Evolutionary conservation across 768 basidiomycete species (phyloP).

Genomic region (Boletus sp.): DNA sequence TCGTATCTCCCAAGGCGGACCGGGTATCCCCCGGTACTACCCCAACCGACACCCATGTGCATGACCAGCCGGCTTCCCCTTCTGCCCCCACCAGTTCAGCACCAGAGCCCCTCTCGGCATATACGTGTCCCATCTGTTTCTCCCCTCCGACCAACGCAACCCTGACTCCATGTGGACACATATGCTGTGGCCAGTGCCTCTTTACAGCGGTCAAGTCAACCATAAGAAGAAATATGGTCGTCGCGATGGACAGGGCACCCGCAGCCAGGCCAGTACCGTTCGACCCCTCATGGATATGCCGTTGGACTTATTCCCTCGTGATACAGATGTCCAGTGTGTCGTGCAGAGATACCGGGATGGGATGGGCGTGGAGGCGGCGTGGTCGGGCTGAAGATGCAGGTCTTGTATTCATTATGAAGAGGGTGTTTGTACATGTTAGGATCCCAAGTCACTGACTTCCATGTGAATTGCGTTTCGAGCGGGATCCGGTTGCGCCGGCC

Average conservation of each 20-base stretch:
- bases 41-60: neutral
- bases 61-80: neutral
- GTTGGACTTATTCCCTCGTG: neutral
- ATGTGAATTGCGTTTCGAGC: conserved; percentile 11
- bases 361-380: conserved; percentile 70
- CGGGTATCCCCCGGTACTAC: too few relatives aligned
- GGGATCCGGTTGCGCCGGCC: neutral
- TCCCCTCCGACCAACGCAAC: conserved; percentile 72
- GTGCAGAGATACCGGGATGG: conserved; percentile 65
- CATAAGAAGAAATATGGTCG: conserved; percentile 44
- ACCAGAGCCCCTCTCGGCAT: conserved; percentile 48
- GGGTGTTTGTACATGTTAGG: conserved; percentile 22
- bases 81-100: neutral
- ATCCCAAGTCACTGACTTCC: conserved; percentile 6
- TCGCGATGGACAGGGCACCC: conserved; percentile 31
- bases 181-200: conserved; percentile 74
- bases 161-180: conserved; percentile 77
- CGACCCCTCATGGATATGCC: neutral
- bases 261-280: conserved; percentile 38
- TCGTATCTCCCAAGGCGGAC: neutral
- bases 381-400: conserved; percentile 51
- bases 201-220: conserved; percentile 70
- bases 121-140: conserved; percentile 81
- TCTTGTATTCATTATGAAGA: conserved; percentile 26
- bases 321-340: conserved; percentile 66